Conservation (phyloP, 805 yeast genomes). For the Yarrowia divulgata region DNA sequence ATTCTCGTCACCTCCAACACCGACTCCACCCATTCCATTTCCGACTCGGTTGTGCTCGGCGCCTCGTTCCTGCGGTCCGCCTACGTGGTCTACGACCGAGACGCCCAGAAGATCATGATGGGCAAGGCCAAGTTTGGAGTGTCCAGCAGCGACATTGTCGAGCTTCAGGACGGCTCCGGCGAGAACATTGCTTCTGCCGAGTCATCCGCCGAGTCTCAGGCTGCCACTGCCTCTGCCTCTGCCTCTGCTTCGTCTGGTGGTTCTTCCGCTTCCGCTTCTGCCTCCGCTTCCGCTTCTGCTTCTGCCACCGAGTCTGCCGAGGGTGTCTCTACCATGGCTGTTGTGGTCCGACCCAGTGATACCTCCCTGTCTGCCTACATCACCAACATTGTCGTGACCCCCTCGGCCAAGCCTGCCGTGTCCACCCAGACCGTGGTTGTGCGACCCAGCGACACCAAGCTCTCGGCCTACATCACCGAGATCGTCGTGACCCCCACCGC, state of each 20-base stretch:
- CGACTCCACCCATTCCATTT: constrained; percentile 37
- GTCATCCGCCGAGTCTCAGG: constrained; percentile 4
- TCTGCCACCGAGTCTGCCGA: constrained; percentile 1
- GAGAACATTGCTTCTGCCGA: neutral
- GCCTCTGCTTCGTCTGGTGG: neutral
- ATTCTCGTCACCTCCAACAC: constrained; percentile 61
- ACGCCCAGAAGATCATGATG: constrained; percentile 60
- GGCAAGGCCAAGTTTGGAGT: constrained; percentile 56
- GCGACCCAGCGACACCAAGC: constrained; percentile 25
- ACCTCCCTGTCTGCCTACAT: constrained; percentile 24
- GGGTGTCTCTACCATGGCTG: constrained; percentile 26
- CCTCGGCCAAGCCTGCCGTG: constrained; percentile 10
- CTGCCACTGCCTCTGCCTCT: neutral
- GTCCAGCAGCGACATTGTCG: constrained; percentile 25
- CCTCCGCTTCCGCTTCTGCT: neutral
- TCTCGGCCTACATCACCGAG: constrained; percentile 24
- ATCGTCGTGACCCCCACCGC: constrained; percentile 30
- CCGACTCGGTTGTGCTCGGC: constrained; percentile 55
- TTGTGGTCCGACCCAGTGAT: constrained; percentile 24
- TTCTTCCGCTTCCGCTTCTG: neutral
- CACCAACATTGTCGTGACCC: constrained; percentile 34
- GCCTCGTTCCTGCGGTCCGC: constrained; percentile 68
- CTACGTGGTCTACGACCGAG: constrained; percentile 71
- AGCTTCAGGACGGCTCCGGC: constrained; percentile 28
- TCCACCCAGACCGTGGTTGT: constrained; percentile 21